These are phyloP conservation scores for Tillandsia leiboldiana DNA, from an alignment of 176 grass and related monocot genomes.

Conservation along the genomic window DNA sequence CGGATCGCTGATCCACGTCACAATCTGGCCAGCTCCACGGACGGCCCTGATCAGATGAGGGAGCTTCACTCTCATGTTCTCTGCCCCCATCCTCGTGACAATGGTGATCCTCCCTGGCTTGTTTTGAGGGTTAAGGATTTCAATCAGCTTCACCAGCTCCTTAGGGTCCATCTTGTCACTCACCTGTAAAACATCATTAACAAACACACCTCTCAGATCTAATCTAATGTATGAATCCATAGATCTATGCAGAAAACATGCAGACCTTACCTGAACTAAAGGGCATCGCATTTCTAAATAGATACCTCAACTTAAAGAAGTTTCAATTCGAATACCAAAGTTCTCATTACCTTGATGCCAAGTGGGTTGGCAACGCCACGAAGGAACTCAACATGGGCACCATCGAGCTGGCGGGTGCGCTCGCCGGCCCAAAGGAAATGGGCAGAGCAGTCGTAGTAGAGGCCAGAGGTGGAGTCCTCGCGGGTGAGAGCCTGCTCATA, in stretches of 20 bases:
- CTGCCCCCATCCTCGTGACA: slow-evolving; percentile 79
- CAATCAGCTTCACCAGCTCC: slow-evolving; percentile 80
- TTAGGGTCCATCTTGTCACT: slow-evolving; percentile 91
- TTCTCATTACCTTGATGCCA: slow-evolving; percentile 64
- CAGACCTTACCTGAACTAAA: no score
- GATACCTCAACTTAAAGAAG: neutral
- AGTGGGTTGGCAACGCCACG: slow-evolving; percentile 79
- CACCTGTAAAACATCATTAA: slow-evolving; percentile 30
- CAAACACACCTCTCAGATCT: neutral
- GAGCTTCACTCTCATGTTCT: slow-evolving; percentile 93
- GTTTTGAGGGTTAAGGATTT: slow-evolving; percentile 79
- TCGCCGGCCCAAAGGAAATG: slow-evolving; percentile 91
- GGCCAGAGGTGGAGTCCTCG: slow-evolving; percentile 73
- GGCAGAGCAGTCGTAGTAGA: slow-evolving; percentile 80
- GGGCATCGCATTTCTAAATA: no score
- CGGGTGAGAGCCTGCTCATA: slow-evolving; percentile 80
- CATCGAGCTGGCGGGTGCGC: slow-evolving; percentile 87
- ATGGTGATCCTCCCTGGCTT: slow-evolving; percentile 80
- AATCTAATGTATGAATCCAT: no score
- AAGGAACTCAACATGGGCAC: slow-evolving; percentile 80
- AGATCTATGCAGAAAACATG: no score
- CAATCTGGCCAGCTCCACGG: slow-evolving; percentile 68
- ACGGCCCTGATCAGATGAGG: slow-evolving; percentile 83
- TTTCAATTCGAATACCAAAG: neutral
- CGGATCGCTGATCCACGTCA: slow-evolving; percentile 90